These are phyloP conservation scores for Apiospora koreana DNA, from an alignment of 2,329 filamentous ascomycete genomes.

Conservation along the genomic window DNA sequence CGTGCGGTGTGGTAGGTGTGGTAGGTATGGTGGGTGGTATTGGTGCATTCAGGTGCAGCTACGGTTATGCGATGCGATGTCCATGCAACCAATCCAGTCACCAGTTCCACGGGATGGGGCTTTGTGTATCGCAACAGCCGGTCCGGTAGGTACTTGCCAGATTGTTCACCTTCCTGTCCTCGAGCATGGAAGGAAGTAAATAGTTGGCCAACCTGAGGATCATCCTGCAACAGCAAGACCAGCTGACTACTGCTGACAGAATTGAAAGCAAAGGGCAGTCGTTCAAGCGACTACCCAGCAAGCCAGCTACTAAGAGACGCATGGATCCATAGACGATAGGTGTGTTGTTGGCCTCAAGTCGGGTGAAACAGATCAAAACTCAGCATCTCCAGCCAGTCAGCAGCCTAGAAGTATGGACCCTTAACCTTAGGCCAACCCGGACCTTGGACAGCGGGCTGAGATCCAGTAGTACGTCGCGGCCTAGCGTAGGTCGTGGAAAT, in stretches of 20 bases:
- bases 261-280: neutral
- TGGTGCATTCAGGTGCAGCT: constrained; percentile 6
- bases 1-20: constrained; percentile 1
- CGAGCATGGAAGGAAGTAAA: neutral
- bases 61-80: constrained; percentile 1
- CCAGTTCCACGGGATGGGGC: neutral
- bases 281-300: too few species aligned
- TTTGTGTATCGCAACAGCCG: neutral
- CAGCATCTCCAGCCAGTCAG: neutral
- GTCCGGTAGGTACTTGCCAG: neutral
- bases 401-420: neutral
- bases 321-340: neutral
- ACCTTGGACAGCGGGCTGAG: neutral
- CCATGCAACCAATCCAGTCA: neutral
- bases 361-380: constrained; percentile 6
- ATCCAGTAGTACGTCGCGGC: constrained; percentile 3
- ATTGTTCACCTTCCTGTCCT: too few species aligned
- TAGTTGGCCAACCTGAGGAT: neutral
- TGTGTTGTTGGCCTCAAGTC: constrained; percentile 2
- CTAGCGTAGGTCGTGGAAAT: neutral
- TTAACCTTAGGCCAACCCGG: neutral
- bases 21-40: too few species aligned
- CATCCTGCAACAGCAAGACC: neutral
- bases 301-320: too few species aligned
- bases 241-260: neutral